A percentile compares a stretch with the other conserved stretches of the same genome.
These are phyloP conservation scores for Houttuynia cordata DNA, from an alignment of 164 flowering plant species.

Conservation along the genomic window DNA sequence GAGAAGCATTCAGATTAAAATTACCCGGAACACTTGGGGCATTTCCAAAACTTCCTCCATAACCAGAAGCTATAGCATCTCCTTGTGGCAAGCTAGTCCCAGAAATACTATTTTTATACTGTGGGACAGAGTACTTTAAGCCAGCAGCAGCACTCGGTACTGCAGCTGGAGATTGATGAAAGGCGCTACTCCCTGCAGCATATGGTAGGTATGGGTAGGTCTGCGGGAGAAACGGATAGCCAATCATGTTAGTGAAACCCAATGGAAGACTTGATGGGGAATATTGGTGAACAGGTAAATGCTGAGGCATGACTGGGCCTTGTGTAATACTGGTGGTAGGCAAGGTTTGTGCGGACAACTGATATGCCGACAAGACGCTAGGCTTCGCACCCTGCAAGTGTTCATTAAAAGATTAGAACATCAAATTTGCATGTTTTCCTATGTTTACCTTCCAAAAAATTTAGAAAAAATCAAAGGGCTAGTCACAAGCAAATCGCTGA, in stretches of 20 bases:
- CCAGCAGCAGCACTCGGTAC: conserved; percentile 23
- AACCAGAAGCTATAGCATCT: conserved; percentile 63
- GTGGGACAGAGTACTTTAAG: conserved; percentile 49
- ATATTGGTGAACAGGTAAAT: conserved; percentile 67
- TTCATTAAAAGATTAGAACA: neutral
- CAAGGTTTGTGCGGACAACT: conserved; percentile 39
- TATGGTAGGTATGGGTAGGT: conserved; percentile 80
- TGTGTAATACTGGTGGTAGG: conserved; percentile 47
- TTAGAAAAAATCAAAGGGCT: neutral
- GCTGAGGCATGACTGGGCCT: conserved; percentile 70
- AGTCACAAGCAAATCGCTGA: neutral
- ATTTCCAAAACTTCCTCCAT: conserved; percentile 71
- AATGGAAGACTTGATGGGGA: conserved; percentile 81
- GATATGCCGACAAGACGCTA: conserved; percentile 39
- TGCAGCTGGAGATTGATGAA: conserved; percentile 82
- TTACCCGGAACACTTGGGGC: conserved; percentile 54
- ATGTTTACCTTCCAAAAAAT: neutral
- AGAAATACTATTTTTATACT: conserved; percentile 64
- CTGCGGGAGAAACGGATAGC: conserved; percentile 72
- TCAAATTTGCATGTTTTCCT: too few species aligned
- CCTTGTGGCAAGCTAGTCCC: conserved; percentile 74
- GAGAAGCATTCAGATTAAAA: conserved; percentile 50
- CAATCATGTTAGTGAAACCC: conserved; percentile 74
- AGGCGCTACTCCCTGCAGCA: conserved; percentile 68
- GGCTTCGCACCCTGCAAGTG: conserved; percentile 47